Conservation (phyloP, 2,329 filamentous ascomycete genomes). For the Penicillium sp. region DNA sequence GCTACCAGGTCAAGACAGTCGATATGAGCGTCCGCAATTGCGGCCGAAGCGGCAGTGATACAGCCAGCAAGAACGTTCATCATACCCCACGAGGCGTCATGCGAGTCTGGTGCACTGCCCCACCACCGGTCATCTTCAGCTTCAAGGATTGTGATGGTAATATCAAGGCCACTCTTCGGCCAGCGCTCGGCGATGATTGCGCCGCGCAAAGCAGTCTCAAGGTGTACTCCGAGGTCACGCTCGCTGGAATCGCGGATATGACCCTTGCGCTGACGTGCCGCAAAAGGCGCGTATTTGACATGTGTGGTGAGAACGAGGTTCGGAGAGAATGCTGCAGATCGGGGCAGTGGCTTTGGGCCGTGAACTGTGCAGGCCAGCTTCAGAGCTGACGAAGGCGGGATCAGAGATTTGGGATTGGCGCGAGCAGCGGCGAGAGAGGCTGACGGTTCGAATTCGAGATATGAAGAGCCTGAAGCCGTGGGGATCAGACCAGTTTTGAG, state of each 20-base stretch:
- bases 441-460: conserved; percentile 58
- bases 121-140: conserved; percentile 82
- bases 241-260: conserved; percentile 87
- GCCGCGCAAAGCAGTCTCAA: conserved; percentile 88
- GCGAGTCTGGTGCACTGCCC: conserved; percentile 59
- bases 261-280: conserved; percentile 78
- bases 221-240: conserved; percentile 85
- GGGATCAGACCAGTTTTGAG: conserved; percentile 91
- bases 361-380: conserved; percentile 95
- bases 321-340: conserved; percentile 88
- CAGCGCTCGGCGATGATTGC: conserved; percentile 91
- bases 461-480: conserved; percentile 91
- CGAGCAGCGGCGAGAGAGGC: conserved; percentile 52
- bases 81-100: conserved; percentile 76
- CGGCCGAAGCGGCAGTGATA: conserved; percentile 91
- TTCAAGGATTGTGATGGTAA: conserved; percentile 90
- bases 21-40: conserved; percentile 91
- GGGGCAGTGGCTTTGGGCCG: conserved; percentile 86
- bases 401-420: conserved; percentile 54
- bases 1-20: conserved; percentile 91
- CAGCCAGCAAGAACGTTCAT: conserved; percentile 93
- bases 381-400: conserved; percentile 68
- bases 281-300: conserved; percentile 96
- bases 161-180: conserved; percentile 98
- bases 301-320: conserved; percentile 91